Percentiles rank a stretch among this genome's conserved stretches.
These are phyloP conservation scores for Groenewaldozyma sp. DNA, from an alignment of 1,139 yeast species.

Conservation along the genomic window DNA sequence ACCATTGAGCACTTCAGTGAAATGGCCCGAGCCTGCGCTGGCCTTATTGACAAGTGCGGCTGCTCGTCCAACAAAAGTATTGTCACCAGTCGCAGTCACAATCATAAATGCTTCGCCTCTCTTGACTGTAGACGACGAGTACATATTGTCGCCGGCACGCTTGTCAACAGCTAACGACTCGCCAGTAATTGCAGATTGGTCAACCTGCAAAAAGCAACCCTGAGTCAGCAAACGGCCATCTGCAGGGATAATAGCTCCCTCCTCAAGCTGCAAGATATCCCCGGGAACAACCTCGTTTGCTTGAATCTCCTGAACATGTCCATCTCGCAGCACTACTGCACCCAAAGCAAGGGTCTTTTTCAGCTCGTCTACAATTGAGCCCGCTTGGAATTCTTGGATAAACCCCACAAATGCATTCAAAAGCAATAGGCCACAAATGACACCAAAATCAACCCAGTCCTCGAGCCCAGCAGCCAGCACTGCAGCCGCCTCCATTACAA, in stretches of 20 bases:
- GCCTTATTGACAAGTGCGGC: slow-evolving; percentile 97
- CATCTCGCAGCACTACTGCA: slow-evolving; percentile 63
- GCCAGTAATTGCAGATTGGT: slow-evolving; percentile 98
- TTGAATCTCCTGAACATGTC: slow-evolving; percentile 49
- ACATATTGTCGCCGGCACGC: slow-evolving; percentile 77
- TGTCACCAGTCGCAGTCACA: slow-evolving; percentile 94
- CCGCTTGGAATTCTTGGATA: slow-evolving; percentile 79
- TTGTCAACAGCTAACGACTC: slow-evolving; percentile 95
- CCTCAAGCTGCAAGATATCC: slow-evolving; percentile 69
- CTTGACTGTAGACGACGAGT: slow-evolving; percentile 93
- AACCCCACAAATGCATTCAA: slow-evolving; percentile 94
- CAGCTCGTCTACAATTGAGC: slow-evolving; percentile 39
- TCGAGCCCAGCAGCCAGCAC: slow-evolving; percentile 95
- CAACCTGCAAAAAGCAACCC: slow-evolving; percentile 84
- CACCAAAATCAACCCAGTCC: slow-evolving; percentile 99
- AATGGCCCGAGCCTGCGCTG: slow-evolving; percentile 88
- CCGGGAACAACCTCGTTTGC: slow-evolving; percentile 73
- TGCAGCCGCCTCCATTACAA: slow-evolving; percentile 98
- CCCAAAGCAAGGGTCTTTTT: slow-evolving; percentile 35
- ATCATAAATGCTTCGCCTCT: slow-evolving; percentile 96
- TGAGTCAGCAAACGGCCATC: slow-evolving; percentile 91
- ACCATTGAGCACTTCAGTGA: slow-evolving; percentile 96
- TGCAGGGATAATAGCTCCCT: slow-evolving; percentile 75
- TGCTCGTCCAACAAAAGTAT: slow-evolving; percentile 89
- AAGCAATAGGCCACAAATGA: slow-evolving; percentile 78